phyloP scores from a whole-genome alignment of 2,329 filamentous ascomycete species.

The Paradendryphiella salina region DNA sequence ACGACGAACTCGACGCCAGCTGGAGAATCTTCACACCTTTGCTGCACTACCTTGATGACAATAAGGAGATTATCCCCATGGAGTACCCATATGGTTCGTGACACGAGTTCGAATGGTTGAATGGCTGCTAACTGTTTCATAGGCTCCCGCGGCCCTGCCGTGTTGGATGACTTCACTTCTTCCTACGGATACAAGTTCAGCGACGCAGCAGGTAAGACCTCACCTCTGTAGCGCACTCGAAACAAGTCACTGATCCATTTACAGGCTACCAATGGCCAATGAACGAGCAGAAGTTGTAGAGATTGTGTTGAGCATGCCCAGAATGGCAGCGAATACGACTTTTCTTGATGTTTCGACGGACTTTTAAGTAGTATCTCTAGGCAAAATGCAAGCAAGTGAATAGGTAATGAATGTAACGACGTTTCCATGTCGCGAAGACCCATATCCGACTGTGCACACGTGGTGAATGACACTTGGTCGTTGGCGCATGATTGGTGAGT shows the following conservation, averaged over 20 bases:
- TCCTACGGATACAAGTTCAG: conserved; percentile 99
- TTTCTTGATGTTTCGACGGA: conserved; percentile 11
- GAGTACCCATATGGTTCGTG: conserved; percentile 95
- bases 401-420: conserved; percentile 27
- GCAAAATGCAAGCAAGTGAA: conserved; percentile 7
- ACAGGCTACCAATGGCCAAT: conserved; percentile 49
- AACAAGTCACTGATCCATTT: conserved; percentile 20
- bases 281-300: conserved; percentile 44
- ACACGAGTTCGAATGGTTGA: conserved; percentile 3
- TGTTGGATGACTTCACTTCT: conserved; percentile 96
- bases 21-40: conserved; percentile 99
- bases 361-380: neutral
- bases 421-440: conserved; percentile 2
- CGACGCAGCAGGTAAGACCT: conserved; percentile 73
- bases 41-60: conserved; percentile 96
- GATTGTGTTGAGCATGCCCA: conserved; percentile 17
- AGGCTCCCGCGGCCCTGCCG: conserved; percentile 95
- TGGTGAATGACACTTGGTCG: neutral
- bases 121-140: conserved; percentile 26
- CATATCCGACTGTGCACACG: neutral
- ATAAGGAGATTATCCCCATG: conserved; percentile 99
- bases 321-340: conserved; percentile 14
- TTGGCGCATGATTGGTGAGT: neutral
- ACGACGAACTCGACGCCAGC: conserved; percentile 83
- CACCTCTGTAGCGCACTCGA: conserved; percentile 13